A percentile compares a stretch with the other conserved stretches of the same genome.
Conservation (phyloP, 441 rosid genomes). For the Gossypium gossypioides region DNA sequence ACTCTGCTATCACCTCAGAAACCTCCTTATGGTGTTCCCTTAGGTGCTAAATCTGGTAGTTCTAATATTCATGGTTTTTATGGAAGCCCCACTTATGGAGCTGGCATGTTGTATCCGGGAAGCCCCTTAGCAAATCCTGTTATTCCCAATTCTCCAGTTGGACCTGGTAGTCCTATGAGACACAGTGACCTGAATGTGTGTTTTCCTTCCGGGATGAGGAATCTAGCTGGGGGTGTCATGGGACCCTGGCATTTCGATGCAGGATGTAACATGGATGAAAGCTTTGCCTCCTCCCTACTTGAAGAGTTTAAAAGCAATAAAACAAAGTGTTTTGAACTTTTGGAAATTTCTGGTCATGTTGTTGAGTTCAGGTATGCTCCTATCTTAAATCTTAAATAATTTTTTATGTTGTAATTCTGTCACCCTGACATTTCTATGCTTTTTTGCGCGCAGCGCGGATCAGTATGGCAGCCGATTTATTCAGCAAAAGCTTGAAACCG, state of each 20-base stretch:
- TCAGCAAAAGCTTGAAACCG: conserved; percentile 84
- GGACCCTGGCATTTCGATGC: conserved; percentile 59
- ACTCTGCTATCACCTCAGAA: conserved; percentile 49
- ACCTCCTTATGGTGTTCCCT: conserved; percentile 45
- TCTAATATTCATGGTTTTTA: conserved; percentile 52
- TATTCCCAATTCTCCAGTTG: conserved; percentile 48
- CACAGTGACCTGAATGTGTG: conserved; percentile 49
- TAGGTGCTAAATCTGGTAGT: conserved; percentile 42
- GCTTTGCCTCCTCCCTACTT: conserved; percentile 61
- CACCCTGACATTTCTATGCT: neutral
- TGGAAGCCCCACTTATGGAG: conserved; percentile 51
- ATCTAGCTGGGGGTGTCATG: conserved; percentile 41
- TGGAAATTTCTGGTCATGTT: conserved; percentile 68
- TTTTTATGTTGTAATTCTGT: neutral
- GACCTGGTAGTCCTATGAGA: conserved; percentile 60
- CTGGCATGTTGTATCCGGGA: conserved; percentile 64
- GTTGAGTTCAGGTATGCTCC: conserved; percentile 70
- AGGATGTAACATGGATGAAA: conserved; percentile 34
- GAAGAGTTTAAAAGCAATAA: conserved; percentile 84
- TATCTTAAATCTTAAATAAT: neutral
- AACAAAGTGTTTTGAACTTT: conserved; percentile 61
- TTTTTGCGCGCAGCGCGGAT: conserved; percentile 47
- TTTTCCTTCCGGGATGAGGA: conserved; percentile 45
- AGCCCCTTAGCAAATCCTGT: conserved; percentile 52
- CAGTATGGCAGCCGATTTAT: conserved; percentile 91